A percentile compares a stretch with the other conserved stretches of the same genome.
Evolutionary conservation across 164 flowering plant genomes (phyloP).

Genomic region (Chloranthus sessilifolius): DNA sequence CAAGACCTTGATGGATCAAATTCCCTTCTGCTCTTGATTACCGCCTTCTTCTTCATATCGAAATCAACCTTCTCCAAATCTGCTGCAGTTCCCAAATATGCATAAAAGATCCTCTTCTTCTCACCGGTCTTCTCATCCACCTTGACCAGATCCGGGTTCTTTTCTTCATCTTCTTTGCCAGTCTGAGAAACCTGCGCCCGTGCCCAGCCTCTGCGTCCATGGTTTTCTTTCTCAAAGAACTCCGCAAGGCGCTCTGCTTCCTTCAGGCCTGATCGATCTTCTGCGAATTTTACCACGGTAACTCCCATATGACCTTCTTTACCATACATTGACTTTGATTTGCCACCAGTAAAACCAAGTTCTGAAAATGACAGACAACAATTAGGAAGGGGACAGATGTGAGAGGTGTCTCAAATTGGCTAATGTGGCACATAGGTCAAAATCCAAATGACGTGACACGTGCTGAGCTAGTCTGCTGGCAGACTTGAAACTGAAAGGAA

Average conservation of each 20-base stretch:
- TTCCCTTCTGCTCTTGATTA: conserved; percentile 64
- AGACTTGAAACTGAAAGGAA: too few species aligned
- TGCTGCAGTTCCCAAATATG: conserved; percentile 65
- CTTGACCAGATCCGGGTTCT: conserved; percentile 68
- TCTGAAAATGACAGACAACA: too few species aligned
- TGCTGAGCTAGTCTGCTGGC: too few species aligned
- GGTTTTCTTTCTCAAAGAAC: conserved; percentile 75
- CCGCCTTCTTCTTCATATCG: conserved; percentile 71
- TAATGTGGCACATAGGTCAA: too few species aligned
- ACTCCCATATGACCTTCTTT: conserved; percentile 88
- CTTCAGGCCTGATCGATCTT: conserved; percentile 58
- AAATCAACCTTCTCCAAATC: conserved; percentile 79
- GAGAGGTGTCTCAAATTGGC: too few species aligned
- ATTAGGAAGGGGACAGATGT: background rate
- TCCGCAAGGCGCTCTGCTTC: conserved; percentile 70
- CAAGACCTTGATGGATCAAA: conserved; percentile 14
- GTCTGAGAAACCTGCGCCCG: conserved; percentile 33
- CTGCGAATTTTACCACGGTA: conserved; percentile 64
- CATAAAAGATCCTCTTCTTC: conserved; percentile 69
- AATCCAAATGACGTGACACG: too few species aligned
- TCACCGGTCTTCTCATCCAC: conserved; percentile 66
- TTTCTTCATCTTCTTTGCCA: conserved; percentile 63
- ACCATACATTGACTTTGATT: conserved; percentile 77
- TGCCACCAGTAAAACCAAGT: conserved; percentile 76
- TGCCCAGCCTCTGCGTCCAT: conserved; percentile 75